Conservation (phyloP, 1,139 yeast species). For the Nakaseomyces sp. region DNA sequence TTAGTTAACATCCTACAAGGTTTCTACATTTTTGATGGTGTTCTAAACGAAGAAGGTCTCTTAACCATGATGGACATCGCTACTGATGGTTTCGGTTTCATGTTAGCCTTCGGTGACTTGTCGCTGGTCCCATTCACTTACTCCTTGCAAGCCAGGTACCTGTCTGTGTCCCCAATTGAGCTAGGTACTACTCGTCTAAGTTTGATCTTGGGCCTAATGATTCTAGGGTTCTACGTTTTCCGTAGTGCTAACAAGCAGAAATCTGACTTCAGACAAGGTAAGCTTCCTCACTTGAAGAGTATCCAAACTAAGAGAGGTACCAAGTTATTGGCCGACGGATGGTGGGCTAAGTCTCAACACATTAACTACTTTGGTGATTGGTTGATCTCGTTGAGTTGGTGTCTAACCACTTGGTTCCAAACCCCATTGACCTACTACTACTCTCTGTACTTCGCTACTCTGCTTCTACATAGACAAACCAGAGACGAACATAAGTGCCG, state of each 20-base stretch:
- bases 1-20: conserved; percentile 64
- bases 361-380: conserved; percentile 94
- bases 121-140: conserved; percentile 93
- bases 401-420: conserved; percentile 76
- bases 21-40: conserved; percentile 84
- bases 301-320: conserved; percentile 73
- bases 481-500: conserved; percentile 91
- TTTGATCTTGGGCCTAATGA: conserved; percentile 38
- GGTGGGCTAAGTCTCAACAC: conserved; percentile 95
- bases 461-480: conserved; percentile 76
- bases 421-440: conserved; percentile 85
- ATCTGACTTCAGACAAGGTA: conserved; percentile 72
- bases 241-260: conserved; percentile 78
- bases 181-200: conserved; percentile 40
- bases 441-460: conserved; percentile 68
- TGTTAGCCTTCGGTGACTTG: conserved; percentile 91
- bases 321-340: conserved; percentile 74
- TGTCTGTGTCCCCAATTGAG: conserved; percentile 54
- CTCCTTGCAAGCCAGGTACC: conserved; percentile 73
- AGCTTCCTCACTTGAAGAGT: conserved; percentile 53
- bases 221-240: conserved; percentile 73
- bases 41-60: conserved; percentile 79
- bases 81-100: conserved; percentile 94
- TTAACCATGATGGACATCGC: conserved; percentile 92
- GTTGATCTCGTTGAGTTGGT: conserved; percentile 88